These are phyloP conservation scores for Aspergillus hiratsukae DNA, from an alignment of 2,329 filamentous ascomycete genomes.

Conservation along the genomic window DNA sequence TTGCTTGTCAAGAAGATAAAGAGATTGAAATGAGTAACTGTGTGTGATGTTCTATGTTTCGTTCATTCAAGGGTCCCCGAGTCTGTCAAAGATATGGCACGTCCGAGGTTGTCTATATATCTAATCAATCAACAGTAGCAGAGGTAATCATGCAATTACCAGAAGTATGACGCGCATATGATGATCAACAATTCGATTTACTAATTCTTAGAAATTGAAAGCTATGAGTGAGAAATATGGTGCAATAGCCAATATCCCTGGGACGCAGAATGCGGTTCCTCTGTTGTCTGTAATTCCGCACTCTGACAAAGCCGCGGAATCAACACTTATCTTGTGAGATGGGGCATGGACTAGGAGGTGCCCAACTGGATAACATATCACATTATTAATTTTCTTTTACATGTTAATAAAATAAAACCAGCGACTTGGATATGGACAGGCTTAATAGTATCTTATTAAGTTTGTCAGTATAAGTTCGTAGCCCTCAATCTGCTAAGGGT, in stretches of 20 bases:
- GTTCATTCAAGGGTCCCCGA: not conserved
- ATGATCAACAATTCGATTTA: not conserved
- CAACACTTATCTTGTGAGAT: not conserved
- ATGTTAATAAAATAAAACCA: not conserved
- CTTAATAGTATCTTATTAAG: not conserved
- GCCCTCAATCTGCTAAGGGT: not conserved
- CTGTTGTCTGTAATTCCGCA: conserved; percentile 9
- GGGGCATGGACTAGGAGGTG: too few relatives aligned
- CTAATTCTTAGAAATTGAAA: not conserved
- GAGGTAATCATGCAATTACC: not conserved
- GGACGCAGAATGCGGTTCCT: not conserved
- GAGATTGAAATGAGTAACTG: not conserved
- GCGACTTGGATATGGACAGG: not conserved
- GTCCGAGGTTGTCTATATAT: not conserved
- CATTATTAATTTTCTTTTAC: not conserved
- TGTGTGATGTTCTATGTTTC: not conserved
- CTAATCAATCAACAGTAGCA: not conserved
- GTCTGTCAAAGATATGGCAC: not conserved
- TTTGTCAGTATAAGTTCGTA: not conserved
- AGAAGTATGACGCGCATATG: not conserved
- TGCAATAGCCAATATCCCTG: not conserved
- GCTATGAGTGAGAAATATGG: not conserved
- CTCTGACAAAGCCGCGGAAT: conserved; percentile 18
- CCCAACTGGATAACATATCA: not conserved
- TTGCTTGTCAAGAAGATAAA: conserved; percentile 18